Base-by-base conservation (phyloP, 331 rosid species). In the Quercus lobata region DNA sequence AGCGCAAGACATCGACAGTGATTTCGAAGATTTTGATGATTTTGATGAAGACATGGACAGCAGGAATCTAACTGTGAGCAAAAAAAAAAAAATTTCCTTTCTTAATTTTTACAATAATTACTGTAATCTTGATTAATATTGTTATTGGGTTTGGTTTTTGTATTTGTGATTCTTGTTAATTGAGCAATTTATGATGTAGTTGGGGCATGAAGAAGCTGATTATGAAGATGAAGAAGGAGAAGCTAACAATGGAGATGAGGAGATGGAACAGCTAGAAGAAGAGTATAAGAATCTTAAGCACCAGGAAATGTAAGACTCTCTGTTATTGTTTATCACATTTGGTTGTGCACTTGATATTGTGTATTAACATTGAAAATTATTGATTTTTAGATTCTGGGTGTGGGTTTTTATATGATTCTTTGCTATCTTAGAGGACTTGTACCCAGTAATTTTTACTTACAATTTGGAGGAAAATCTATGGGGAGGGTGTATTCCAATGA, bases 251-350 rank as follows among this genome's bases (percentile, higher is more conserved):
- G 78, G 72, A 54, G 90, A 80, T 76, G 87, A 82, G 16, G 98
- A 91, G 81, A 78, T 95, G 93, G 96, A 90, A 77, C 88, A 90
- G 34, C 97, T 92, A 58, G 96, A 92, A 87, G 87, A 91, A 81
- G 92, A 92, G 82, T 91, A 89, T 69, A 84, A 69, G 82, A 84
- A 82, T 77, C 91, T 92, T 80, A 91, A 89, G 70, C 77, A 85
- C 21, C 92, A 90, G 86, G 94, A 95, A 78, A 85, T 79, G 98
- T 95, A 82, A 90, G 98, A 53, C 81, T 83, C 68, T 8, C 46
- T 41, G 46, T 10, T 19, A 1, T 63, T 66, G 27, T 68, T 9
- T 68, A 3, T 12, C 72, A 29, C 52, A 75, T 11, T 60, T 60
- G 30, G 29, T 52, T 68, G n/a, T 24, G 32, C 70, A 25, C 49